phyloP scores from a whole-genome alignment of 1,284 basidiomycete species.

The Pseudozyma tsukubaensis region DNA sequence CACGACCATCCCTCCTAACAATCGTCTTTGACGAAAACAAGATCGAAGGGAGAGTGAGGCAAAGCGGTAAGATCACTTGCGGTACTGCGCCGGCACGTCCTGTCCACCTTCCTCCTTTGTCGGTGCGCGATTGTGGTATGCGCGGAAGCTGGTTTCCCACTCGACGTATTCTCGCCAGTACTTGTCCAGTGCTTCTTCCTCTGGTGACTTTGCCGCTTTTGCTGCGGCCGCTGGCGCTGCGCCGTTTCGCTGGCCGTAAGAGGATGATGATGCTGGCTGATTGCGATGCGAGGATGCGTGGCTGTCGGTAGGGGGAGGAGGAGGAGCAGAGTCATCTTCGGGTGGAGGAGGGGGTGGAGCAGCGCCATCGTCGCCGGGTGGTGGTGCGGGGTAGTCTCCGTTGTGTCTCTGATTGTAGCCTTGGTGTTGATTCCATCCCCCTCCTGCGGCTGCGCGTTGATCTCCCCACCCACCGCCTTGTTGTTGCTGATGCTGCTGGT shows the following conservation, averaged over 20 bases:
- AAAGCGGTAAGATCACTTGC: conserved; percentile 16
- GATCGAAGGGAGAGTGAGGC: not conserved
- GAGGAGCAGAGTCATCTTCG: conserved; percentile 53
- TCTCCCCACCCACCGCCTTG: conserved; percentile 17
- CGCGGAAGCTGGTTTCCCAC: conserved; percentile 63
- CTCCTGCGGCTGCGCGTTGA: conserved; percentile 16
- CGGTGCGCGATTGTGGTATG: conserved; percentile 64
- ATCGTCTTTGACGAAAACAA: not conserved
- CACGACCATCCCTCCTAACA: no score
- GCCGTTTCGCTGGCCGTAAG: not conserved
- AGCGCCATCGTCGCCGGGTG: conserved; percentile 41
- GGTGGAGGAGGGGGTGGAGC: conserved; percentile 53
- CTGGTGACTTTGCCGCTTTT: conserved; percentile 35
- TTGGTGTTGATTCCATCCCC: conserved; percentile 16
- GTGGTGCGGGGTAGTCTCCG: conserved; percentile 22
- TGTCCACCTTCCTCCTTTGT: conserved; percentile 65
- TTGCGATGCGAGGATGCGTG: conserved; percentile 5
- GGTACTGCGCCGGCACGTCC: conserved; percentile 63
- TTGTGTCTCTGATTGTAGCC: conserved; percentile 20
- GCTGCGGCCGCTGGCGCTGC: conserved; percentile 4
- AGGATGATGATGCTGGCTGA: conserved; percentile 1
- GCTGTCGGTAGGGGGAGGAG: conserved; percentile 47
- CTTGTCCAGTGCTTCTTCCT: conserved; percentile 62
- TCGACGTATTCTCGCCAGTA: conserved; percentile 67
- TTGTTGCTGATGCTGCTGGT: conserved; percentile 29